phyloP scores from a whole-genome alignment of 2,329 filamentous ascomycete species.

The Fusarium scirpi region DNA sequence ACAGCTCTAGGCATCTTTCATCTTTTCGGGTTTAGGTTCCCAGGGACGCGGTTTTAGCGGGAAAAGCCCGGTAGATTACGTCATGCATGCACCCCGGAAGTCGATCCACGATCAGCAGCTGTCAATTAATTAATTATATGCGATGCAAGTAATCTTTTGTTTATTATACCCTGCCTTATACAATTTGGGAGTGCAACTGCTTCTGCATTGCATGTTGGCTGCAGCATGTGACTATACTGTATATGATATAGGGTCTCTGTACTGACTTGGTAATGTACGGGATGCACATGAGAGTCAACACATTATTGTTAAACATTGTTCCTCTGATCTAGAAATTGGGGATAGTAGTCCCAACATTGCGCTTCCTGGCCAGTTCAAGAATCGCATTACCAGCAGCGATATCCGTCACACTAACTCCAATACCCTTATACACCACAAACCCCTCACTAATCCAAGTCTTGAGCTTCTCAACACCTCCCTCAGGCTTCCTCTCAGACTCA shows the following conservation, averaged over 20 bases:
- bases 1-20: constrained; percentile 32
- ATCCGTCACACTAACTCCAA: constrained; percentile 51
- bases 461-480: neutral
- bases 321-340: constrained; percentile 1
- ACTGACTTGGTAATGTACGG: neutral
- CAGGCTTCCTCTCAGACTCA: neutral
- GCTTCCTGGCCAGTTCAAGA: constrained; percentile 44
- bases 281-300: neutral
- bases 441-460: constrained; percentile 37
- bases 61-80: constrained; percentile 33
- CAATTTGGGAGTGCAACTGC: neutral
- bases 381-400: constrained; percentile 49
- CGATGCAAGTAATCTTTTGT: neutral
- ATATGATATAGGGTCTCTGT: neutral
- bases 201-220: neutral
- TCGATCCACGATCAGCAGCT: constrained; percentile 3
- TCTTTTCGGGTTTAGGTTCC: constrained; percentile 22
- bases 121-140: neutral
- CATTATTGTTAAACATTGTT: neutral
- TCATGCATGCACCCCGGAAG: constrained; percentile 22
- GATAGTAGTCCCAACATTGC: constrained; percentile 16
- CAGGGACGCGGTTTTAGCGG: constrained; percentile 3
- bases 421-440: constrained; percentile 46
- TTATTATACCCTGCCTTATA: neutral
- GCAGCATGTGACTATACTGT: neutral